Evolutionary conservation across 306 rosid species (phyloP), one percentile per base, ranked within the genome.

Genomic region (Potentilla sterilis): DNA sequence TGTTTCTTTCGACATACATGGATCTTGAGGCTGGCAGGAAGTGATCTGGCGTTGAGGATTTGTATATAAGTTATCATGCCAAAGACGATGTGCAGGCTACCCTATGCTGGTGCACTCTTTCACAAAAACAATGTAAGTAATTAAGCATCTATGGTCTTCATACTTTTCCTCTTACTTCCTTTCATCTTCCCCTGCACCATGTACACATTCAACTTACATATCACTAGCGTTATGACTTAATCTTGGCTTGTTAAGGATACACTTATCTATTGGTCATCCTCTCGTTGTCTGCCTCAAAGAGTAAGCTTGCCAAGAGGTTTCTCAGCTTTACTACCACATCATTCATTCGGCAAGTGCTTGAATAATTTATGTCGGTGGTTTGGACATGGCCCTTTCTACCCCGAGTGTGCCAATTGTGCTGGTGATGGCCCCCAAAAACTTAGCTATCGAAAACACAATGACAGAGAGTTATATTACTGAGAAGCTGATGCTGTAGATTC

Each of bases 201-300:
- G n/a, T 9, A n/a, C 64, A 48, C 52, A 19, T 40, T 24, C 14
- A 19, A 38, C 14, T 7, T 38, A 35, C 32, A 49, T 15, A 62
- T 35, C 41, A 55, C 41, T 37, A 38, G 15, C 9, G 0, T 48
- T 42, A 43, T 74, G 73, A 78, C 69, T 46, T 32, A 61, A 59
- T 77, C 12, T 67, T 55, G 9, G 48, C 77, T 84, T 64, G 21
- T 18, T 54, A 61, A 96, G 99, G 97, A 89, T 35, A 79, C 88
- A 14, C 99, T 96, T 51, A 86, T 92, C 41, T 92, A 92, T 81
- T 96, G 99, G 99, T 96, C 99, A 69, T 96, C 99, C 9, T 92
- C 99, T 0, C 90, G 98, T 12, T 96, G 99, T 75, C 96, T 96
- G 77, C 80, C 98, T 66, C 79, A 78, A 81, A 87, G 99, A 83